Conservation (phyloP, 2,329 filamentous ascomycete genomes). For the Diaporthe destruens region DNA sequence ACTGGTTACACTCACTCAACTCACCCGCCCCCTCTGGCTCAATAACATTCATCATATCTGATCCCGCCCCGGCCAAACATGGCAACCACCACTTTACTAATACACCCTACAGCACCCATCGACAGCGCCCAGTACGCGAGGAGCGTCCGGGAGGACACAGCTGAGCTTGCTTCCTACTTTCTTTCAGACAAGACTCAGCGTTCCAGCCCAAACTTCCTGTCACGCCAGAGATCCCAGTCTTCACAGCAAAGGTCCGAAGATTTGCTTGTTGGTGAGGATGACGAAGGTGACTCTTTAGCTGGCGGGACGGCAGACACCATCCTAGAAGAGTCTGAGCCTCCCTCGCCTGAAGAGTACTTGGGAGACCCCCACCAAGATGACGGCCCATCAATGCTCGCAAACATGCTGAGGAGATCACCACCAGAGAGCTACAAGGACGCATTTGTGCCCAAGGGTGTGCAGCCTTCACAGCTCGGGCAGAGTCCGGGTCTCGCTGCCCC, state of each 20-base stretch:
- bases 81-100: constrained; percentile 28
- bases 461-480: constrained; percentile 35
- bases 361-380: constrained; percentile 47
- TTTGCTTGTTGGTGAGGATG: constrained; percentile 37
- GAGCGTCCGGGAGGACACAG: constrained; percentile 86
- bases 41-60: constrained; percentile 1
- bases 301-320: constrained; percentile 64
- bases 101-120: constrained; percentile 58
- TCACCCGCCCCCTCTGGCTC: not conserved
- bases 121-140: constrained; percentile 82
- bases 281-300: constrained; percentile 48
- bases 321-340: constrained; percentile 71
- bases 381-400: constrained; percentile 61
- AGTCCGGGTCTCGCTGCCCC: constrained; percentile 20
- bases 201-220: constrained; percentile 61
- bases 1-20: not conserved
- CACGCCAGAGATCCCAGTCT: constrained; percentile 53
- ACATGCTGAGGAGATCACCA: constrained; percentile 63
- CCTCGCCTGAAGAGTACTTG: constrained; percentile 58
- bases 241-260: constrained; percentile 45
- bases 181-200: constrained; percentile 72
- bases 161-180: constrained; percentile 86
- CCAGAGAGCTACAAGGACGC: constrained; percentile 51
- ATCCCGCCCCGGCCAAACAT: not conserved
- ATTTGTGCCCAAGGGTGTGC: constrained; percentile 1